Evolutionary conservation across 345 rosid species (phyloP).

Genomic region (Cochlearia excelsa): DNA sequence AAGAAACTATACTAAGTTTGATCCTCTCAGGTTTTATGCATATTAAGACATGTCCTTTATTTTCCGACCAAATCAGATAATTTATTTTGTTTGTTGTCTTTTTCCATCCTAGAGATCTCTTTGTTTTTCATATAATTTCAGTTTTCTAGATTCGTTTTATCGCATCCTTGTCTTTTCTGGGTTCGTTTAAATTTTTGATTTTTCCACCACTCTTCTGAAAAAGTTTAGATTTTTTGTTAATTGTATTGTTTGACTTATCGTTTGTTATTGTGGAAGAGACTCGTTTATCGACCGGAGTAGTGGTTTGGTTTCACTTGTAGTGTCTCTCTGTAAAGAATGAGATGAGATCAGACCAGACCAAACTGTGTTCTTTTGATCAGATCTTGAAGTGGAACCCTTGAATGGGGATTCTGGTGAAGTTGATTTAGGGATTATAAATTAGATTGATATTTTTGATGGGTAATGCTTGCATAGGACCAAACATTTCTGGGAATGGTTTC

Average conservation of each 20-base stretch:
- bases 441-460: constrained; percentile 49
- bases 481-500: constrained; percentile 58
- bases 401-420: constrained; percentile 23
- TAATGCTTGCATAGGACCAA: constrained; percentile 81
- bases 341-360: constrained; percentile 29
- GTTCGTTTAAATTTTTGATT: constrained; percentile 16
- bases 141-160: constrained; percentile 17
- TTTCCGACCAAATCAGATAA: background rate
- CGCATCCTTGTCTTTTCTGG: constrained; percentile 24
- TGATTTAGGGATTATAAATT: constrained; percentile 24
- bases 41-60: constrained; percentile 10
- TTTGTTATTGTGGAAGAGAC: constrained; percentile 13
- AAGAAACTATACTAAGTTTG: background rate
- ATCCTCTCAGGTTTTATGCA: constrained; percentile 10
- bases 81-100: too few species aligned
- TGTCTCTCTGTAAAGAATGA: constrained; percentile 23
- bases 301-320: constrained; percentile 9
- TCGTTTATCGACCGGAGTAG: constrained; percentile 12
- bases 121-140: constrained; percentile 4
- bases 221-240: background rate
- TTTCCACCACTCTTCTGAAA: constrained; percentile 2
- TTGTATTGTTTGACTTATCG: background rate
- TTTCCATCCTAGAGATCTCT: constrained; percentile 24
- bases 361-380: constrained; percentile 22
- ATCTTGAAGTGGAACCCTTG: constrained; percentile 42